Percentiles rank a stretch among this genome's conserved stretches.
Conservation (phyloP, 139 green algal genomes). For the Coelastrella sp. region DNA sequence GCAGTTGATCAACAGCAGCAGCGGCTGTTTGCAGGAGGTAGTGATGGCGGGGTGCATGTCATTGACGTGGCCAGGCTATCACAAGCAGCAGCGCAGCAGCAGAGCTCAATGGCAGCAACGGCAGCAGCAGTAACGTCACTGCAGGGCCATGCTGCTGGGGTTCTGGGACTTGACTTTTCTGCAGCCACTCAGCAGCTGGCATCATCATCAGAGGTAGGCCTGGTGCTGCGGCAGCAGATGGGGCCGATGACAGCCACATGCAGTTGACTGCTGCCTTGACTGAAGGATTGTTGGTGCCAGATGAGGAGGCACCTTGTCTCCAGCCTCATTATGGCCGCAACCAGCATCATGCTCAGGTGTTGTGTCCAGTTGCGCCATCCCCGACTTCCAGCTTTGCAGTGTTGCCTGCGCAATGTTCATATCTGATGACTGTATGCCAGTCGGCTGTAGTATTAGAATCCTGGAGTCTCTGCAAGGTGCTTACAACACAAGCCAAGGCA, state of each 20-base stretch:
- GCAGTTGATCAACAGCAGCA: constrained; percentile 16
- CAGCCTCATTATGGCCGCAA: too few species aligned
- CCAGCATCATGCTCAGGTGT: too few species aligned
- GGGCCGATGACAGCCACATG: neutral
- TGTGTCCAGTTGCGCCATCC: too few species aligned
- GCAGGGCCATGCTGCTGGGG: neutral
- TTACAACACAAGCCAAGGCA: too few species aligned
- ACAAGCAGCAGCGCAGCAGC: neutral
- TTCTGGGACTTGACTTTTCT: constrained; percentile 22
- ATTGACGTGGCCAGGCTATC: neutral
- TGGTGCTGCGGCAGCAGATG: neutral
- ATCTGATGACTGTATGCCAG: too few species aligned
- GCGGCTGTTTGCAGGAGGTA: constrained; percentile 22
- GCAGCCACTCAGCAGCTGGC: constrained; percentile 32
- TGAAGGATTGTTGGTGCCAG: too few species aligned
- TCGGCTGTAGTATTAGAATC: too few species aligned
- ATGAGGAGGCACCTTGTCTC: too few species aligned
- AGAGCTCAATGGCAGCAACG: neutral
- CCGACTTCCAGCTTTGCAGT: too few species aligned
- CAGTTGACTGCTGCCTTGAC: too few species aligned
- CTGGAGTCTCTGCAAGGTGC: too few species aligned
- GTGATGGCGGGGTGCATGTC: constrained; percentile 25
- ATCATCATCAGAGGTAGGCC: constrained; percentile 28
- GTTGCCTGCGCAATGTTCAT: too few species aligned
- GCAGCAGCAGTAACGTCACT: constrained; percentile 18